Evolutionary conservation across 768 basidiomycete species (phyloP).

Genomic region (Cyclocybe cylindracea): DNA sequence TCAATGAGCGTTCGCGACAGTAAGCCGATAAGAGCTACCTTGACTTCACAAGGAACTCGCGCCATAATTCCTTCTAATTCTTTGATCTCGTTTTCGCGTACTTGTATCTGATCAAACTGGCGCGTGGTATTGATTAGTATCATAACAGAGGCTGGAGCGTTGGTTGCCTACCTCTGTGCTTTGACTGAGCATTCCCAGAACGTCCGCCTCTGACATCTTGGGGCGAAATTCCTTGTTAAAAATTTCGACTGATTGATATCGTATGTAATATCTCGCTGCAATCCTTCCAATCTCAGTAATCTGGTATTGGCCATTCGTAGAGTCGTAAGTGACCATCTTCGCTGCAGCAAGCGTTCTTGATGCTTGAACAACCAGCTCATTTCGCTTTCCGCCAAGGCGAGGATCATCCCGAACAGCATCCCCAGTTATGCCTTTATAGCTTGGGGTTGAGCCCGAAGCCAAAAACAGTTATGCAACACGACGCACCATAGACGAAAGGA

Average conservation of each 20-base stretch:
- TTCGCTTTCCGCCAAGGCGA: conserved; percentile 67
- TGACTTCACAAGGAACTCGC: conserved; percentile 76
- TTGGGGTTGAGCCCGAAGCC: neutral
- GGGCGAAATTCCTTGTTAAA: conserved; percentile 80
- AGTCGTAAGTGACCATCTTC: conserved; percentile 83
- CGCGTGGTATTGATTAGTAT: conserved; percentile 1
- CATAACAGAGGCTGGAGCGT: neutral
- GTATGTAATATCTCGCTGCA: conserved; percentile 95
- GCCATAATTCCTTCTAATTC: conserved; percentile 77
- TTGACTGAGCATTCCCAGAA: conserved; percentile 80
- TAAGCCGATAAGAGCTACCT: conserved; percentile 42
- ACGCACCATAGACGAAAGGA: conserved; percentile 78
- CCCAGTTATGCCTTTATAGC: conserved; percentile 65
- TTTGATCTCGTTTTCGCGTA: conserved; percentile 85
- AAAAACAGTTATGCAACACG: neutral
- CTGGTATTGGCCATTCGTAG: conserved; percentile 53
- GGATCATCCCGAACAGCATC: conserved; percentile 73
- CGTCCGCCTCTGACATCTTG: conserved; percentile 91
- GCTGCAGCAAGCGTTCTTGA: conserved; percentile 66
- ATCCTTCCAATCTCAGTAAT: conserved; percentile 94
- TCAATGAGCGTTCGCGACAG: neutral
- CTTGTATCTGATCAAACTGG: conserved; percentile 93
- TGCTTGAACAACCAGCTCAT: conserved; percentile 64
- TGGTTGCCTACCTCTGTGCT: conserved; percentile 77
- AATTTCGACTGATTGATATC: conserved; percentile 79